Conservation (phyloP, 352 stramenopile genomes). For the Discostella stelligera region DNA sequence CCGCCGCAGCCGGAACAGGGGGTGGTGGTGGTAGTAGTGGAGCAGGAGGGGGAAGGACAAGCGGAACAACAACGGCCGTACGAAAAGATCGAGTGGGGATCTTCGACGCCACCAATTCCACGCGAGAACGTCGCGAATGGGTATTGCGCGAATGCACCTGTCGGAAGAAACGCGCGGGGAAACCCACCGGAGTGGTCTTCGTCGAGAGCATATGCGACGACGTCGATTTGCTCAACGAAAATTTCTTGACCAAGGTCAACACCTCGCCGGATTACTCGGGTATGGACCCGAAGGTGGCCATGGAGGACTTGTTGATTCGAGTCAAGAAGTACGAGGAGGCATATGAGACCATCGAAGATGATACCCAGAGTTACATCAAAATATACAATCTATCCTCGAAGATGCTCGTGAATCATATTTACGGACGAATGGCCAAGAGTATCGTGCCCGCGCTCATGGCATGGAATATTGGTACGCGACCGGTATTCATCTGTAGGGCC, state of each 20-base stretch:
- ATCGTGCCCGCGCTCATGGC: conserved; percentile 81
- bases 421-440: conserved; percentile 78
- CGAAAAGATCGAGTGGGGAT: conserved; percentile 84
- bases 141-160: conserved; percentile 73
- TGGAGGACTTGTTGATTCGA: conserved; percentile 87
- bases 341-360: conserved; percentile 82
- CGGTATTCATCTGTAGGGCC: conserved; percentile 75
- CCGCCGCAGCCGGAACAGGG: no score
- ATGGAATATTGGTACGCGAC: conserved; percentile 82
- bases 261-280: conserved; percentile 89
- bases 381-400: conserved; percentile 82
- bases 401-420: conserved; percentile 81
- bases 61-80: neutral
- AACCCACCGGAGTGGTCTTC: conserved; percentile 87
- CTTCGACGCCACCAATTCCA: conserved; percentile 95
- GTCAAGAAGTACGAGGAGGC: conserved; percentile 91
- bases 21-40: no score
- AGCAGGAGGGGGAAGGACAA: neutral
- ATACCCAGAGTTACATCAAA: conserved; percentile 82
- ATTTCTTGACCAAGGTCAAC: conserved; percentile 84
- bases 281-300: conserved; percentile 85
- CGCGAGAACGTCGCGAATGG: conserved; percentile 79
- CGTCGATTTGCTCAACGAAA: conserved; percentile 87
- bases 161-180: conserved; percentile 49
- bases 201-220: conserved; percentile 95